These are phyloP conservation scores for Erythrophleum fordii DNA, from an alignment of 306 rosid genomes.

Conservation along the genomic window DNA sequence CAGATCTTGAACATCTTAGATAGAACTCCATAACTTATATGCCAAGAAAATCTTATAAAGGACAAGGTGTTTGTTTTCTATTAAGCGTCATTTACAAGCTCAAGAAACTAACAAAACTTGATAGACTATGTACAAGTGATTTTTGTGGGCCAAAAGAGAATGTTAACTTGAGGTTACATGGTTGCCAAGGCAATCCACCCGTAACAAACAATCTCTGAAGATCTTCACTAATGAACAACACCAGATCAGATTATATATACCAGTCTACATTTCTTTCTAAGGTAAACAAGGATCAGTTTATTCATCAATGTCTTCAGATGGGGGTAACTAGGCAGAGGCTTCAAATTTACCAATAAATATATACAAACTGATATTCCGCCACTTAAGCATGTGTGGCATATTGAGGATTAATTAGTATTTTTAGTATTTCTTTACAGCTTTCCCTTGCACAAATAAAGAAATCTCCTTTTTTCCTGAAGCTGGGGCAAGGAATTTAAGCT, in stretches of 20 bases:
- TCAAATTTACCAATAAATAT: not conserved
- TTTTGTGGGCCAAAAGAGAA: not conserved
- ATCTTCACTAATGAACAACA: not conserved
- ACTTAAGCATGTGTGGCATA: not conserved
- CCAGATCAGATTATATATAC: not conserved
- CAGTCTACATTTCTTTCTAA: not conserved
- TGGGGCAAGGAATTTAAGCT: not conserved
- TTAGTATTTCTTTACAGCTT: not conserved
- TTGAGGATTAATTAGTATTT: not conserved
- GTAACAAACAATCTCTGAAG: not conserved
- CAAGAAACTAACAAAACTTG: not conserved
- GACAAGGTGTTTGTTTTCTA: not conserved
- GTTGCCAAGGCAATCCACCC: not conserved
- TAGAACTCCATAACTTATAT: not conserved
- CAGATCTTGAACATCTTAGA: not conserved
- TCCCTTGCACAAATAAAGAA: not conserved
- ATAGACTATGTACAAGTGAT: not conserved
- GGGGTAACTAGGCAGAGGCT: not conserved
- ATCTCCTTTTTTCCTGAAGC: not conserved
- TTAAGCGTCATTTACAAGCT: conserved; percentile 3
- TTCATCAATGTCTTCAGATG: not conserved
- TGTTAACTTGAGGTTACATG: not conserved
- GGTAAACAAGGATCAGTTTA: not conserved
- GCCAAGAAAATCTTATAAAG: not conserved
- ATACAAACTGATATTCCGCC: not conserved